Evolutionary conservation across 75 land plant species (phyloP), one percentile per base, ranked within the genome.

Genomic region (Pinus albicaulis): DNA sequence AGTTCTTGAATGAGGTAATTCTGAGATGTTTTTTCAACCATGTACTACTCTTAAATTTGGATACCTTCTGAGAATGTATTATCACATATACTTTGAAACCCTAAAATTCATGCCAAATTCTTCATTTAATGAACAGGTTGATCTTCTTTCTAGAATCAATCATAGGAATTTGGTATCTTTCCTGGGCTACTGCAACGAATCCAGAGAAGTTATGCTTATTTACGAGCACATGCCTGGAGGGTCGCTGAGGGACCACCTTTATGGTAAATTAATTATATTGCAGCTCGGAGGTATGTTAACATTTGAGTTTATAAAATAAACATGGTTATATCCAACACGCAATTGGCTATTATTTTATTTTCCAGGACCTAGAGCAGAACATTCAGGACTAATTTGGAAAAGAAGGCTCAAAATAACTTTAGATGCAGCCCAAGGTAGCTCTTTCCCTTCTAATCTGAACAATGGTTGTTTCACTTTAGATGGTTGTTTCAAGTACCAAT

Each of bases 221-320:
- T 89, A 89, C 57, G 91, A 89, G 66, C 86, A 75, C 72, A 86
- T 89, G 90, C 79, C 79, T 22, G 76, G 79, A 31, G 91, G 91
- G 13, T 86, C 88, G 75, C 79, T 89, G 52, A 87, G 82, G 61
- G 78, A 88, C 74, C 90, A 85, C 69, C 82, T 88, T 23, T 85
- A 64, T 19, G 69, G 69, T 34, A 65, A 65, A 65, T 16, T 17
- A 57, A 65, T 16, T 57, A 57, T 57, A 17, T 57, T 57, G 20
- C n/a, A n/a, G n/a, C 8, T 57, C 1, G 0, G n/a, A 57, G 19
- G 19, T 17, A 57, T 20, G 1, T 17, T 57, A n/a, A n/a, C 4
- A 4, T 57, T 6, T 4, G 4, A 57, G 5, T 31, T 3, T 0
- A 31, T 44, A 44, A 1, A 7, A 7, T 44, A 7, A 44, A 1